phyloP scores from a whole-genome alignment of 371 early-diverging fungal genomes.

The Mucor sp. region DNA sequence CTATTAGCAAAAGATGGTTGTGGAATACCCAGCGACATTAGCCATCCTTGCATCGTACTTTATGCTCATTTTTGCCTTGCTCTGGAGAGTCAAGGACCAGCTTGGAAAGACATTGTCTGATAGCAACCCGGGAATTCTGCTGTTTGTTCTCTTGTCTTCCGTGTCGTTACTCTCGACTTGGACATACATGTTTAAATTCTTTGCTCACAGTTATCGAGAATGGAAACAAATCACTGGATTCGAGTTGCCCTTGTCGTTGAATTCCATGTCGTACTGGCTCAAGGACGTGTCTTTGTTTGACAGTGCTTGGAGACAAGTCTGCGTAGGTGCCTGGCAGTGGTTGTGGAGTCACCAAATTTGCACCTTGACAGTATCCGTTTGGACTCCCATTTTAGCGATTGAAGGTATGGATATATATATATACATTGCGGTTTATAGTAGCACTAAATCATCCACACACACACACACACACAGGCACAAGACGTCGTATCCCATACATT shows the following conservation, averaged over 20 bases:
- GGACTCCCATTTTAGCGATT: constrained; percentile 47
- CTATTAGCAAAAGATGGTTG: constrained; percentile 9
- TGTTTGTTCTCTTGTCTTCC: constrained; percentile 20
- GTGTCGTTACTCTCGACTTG: constrained; percentile 35
- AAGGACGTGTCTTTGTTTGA: constrained; percentile 40
- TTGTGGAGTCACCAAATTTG: constrained; percentile 49
- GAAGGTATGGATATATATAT: constrained; percentile 31
- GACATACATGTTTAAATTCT: constrained; percentile 45
- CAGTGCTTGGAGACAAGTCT: constrained; percentile 43
- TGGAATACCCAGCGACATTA: constrained; percentile 39
- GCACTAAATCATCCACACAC: no score
- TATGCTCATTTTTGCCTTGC: constrained; percentile 26
- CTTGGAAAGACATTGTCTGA: constrained; percentile 1
- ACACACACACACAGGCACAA: constrained; percentile 19
- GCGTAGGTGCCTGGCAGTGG: constrained; percentile 39
- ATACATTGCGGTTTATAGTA: no score
- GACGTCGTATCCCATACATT: constrained; percentile 34
- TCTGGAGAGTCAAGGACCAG: constrained; percentile 25
- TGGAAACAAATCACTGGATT: constrained; percentile 10
- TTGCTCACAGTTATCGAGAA: constrained; percentile 30
- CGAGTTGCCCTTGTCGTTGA: constrained; percentile 6
- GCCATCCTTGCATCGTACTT: constrained; percentile 41
- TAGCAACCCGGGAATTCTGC: background rate
- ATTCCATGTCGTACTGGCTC: constrained; percentile 44
- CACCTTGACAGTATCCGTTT: constrained; percentile 40